Evolutionary conservation across 257 asterid species (phyloP), one percentile per base, ranked within the genome.

Genomic region (Solanum raphanifolium): DNA sequence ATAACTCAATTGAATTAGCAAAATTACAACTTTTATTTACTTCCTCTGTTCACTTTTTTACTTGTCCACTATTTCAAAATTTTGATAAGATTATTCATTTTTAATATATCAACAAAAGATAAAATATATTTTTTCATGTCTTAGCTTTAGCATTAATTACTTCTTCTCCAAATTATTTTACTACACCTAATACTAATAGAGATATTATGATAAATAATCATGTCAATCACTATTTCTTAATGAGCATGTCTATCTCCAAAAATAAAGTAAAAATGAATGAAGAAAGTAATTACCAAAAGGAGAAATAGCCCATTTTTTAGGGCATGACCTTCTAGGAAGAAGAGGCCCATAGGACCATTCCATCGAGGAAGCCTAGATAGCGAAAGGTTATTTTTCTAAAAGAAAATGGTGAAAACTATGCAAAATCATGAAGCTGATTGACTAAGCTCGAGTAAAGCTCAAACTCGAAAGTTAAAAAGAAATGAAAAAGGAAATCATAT

Each of bases 381-480:
- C n/a, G 0, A 55, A 18, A 55, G 0, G 9, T 55, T 55, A 3
- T 55, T 20, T 55, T 20, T 55, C 65, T 55, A 20, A 55, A 20
- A 55, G 9, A 52, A 52, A 52, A 52, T 1, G n/a, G 10, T 0
- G 4, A 55, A 55, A 55, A 55, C 11, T 55, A 20, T 55, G 25
- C 0, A 55, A 55, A 55, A 55, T 18, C 0, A 55, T 4, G 9
- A 18, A 55, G 23, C 0, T 55, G n/a, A 55, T 55, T 2, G 0
- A 18, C n/a, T 55, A 55, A 18, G 65, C 21, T 55, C 62, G 65
- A 55, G 11, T 55, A 55, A 55, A 55, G 4, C 65, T 55, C 65
- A 20, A 55, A 55, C 65, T 0, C 4, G 2, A 55, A 55, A 18
- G 4, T 6, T 55, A 18, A 55, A 52, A 18, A 20, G 9, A 52